Base-by-base conservation (phyloP, 257 asterid genomes). In the Solanum etuberosum region DNA sequence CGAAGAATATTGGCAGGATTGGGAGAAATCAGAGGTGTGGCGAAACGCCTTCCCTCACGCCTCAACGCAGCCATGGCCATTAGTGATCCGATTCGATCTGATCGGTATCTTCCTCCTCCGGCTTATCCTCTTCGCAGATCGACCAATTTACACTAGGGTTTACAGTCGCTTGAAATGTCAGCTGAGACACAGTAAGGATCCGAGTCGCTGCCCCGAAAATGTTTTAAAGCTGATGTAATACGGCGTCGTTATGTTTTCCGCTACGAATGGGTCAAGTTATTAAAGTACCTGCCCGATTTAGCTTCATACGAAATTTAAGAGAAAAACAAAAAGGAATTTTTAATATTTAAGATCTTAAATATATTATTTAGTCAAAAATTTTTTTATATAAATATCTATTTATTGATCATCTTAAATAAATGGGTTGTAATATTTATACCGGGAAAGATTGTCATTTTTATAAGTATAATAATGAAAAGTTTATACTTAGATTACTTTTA, bases 41-140 rank as follows among this genome's bases (percentile, higher is more conserved):
- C 96, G 87, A 95, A 91, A 83, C 99, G 96, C 94, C 95, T 92
- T 40, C 99, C 99, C 90, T 95, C 99, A 71, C 99, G 95, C 87
- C 98, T 93, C 91, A 96, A 85, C 35, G 94, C 95, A 88, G 96
- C 94, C 99, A 96, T 95, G 80, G 99, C 99, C 99, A 96, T 96
- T 89, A 57, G 48, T 31, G 3, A 81, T 78, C 57, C 63, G 84
- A 78, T 78, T 78, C 40, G 78, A 84, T 85, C 43, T 40, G 87
- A 85, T 85, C 87, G 81, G 14, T 25, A 34, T 14, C 59, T 76
- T 76, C 83, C n/a, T 76, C 35, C 57, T 73, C 81, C 37, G 51
- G 57, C 57, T 83, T 37, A 61, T 83, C 38, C 86, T 84, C 40
- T 37, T 38, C 27, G 80, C 12, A 48, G 87, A 85, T 65, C 80